phyloP scores from a whole-genome alignment of 2,329 filamentous ascomycete species.

The Endoconidiophora polonica region DNA sequence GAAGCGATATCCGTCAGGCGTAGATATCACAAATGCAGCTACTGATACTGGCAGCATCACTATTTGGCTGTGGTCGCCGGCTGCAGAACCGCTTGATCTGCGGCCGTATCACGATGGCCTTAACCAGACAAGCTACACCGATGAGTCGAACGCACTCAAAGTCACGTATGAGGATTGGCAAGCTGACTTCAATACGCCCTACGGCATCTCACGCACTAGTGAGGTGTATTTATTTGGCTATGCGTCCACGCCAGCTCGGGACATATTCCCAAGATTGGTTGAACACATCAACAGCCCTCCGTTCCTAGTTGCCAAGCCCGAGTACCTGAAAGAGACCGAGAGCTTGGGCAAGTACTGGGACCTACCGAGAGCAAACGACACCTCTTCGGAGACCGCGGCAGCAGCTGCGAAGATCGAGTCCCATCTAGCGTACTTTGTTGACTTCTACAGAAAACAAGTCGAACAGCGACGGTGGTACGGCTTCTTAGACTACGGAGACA shows the following conservation, averaged over 20 bases:
- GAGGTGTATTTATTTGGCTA: constrained; percentile 39
- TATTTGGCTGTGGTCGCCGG: constrained; percentile 43
- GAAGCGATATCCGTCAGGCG: constrained; percentile 42
- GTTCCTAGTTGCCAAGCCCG: constrained; percentile 29
- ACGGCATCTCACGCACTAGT: constrained; percentile 40
- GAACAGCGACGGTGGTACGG: constrained; percentile 45
- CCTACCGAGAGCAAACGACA: constrained; percentile 18
- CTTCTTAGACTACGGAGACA: constrained; percentile 44
- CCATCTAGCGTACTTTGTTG: constrained; percentile 37
- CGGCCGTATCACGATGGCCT: constrained; percentile 41
- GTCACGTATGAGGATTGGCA: constrained; percentile 51
- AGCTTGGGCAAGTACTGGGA: constrained; percentile 40
- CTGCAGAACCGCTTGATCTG: constrained; percentile 37
- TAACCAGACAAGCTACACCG: constrained; percentile 35
- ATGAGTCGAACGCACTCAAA: constrained; percentile 42
- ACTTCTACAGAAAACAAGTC: constrained; percentile 38
- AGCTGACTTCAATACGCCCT: constrained; percentile 34
- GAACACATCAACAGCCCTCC: constrained; percentile 34
- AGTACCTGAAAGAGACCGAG: constrained; percentile 33
- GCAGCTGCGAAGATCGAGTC: constrained; percentile 28
- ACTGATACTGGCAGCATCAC: constrained; percentile 35
- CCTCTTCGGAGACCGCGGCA: constrained; percentile 13
- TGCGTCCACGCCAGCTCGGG: constrained; percentile 32
- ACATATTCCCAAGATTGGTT: constrained; percentile 27
- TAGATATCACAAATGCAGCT: constrained; percentile 36